phyloP scores from a whole-genome alignment of 148 eudicot species.

The Rhododendron ferrugineum region DNA sequence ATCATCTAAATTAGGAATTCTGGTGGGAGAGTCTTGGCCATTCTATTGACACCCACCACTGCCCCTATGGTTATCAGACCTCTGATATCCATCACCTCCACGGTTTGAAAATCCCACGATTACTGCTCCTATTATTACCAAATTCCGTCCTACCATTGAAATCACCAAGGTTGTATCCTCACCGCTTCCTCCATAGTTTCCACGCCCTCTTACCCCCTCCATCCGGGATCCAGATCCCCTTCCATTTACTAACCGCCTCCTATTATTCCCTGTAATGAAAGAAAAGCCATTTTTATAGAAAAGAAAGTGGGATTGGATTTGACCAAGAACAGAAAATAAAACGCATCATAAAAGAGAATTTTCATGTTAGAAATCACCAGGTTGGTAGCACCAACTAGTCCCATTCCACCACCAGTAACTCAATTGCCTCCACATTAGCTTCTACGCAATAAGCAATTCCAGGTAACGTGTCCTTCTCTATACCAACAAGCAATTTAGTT shows the following conservation, averaged over 20 bases:
- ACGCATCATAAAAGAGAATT: neutral
- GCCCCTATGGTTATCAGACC: conserved; percentile 25
- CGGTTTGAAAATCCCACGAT: conserved; percentile 39
- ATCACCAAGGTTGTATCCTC: conserved; percentile 60
- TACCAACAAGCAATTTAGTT: neutral
- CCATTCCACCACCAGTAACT: neutral
- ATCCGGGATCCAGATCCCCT: conserved; percentile 64
- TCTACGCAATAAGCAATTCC: neutral
- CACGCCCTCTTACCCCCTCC: conserved; percentile 67
- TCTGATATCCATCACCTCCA: conserved; percentile 52
- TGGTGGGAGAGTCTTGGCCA: neutral
- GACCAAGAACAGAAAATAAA: neutral
- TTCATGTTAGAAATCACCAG: neutral
- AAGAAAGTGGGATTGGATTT: neutral
- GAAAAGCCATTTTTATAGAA: neutral
- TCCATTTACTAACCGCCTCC: conserved; percentile 53
- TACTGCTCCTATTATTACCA: conserved; percentile 45
- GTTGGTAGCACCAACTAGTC: neutral
- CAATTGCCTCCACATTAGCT: neutral
- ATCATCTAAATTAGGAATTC: neutral
- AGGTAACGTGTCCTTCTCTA: neutral
- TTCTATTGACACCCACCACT: conserved; percentile 3
- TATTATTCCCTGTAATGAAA: conserved; percentile 30
- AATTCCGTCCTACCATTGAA: conserved; percentile 42
- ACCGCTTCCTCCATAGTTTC: conserved; percentile 38